Percentiles rank a stretch among this genome's conserved stretches.
These are phyloP conservation scores for Blastobotrys robertii DNA, from an alignment of 805 yeast genomes.

Conservation along the genomic window DNA sequence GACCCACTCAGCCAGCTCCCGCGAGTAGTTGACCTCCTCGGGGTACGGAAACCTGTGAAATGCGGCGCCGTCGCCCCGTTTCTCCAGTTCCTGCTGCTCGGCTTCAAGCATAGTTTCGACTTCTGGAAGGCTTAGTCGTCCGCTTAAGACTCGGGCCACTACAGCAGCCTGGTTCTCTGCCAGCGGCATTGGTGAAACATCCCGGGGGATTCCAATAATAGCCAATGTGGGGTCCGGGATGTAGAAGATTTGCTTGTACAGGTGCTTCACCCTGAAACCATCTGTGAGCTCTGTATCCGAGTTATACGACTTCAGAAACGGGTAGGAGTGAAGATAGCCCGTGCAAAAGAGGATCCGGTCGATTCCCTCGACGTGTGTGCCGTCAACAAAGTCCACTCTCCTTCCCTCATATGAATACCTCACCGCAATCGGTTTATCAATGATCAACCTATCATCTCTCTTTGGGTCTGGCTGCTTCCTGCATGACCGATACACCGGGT, in stretches of 20 bases:
- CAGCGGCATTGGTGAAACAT: slow-evolving; percentile 26
- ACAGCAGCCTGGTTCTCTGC: slow-evolving; percentile 53
- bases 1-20: background rate
- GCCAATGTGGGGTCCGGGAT: slow-evolving; percentile 54
- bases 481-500: too few species aligned
- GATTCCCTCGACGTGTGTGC: slow-evolving; percentile 35
- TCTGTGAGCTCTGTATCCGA: slow-evolving; percentile 30
- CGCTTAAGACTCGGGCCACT: slow-evolving; percentile 52
- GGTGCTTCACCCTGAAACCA: slow-evolving; percentile 40
- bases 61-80: background rate
- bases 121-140: slow-evolving; percentile 41
- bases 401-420: slow-evolving; percentile 5
- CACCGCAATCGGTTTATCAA: background rate
- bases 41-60: slow-evolving; percentile 1
- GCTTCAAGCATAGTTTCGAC: background rate
- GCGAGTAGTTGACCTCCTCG: background rate
- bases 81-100: background rate
- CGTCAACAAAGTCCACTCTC: slow-evolving; percentile 40
- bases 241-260: slow-evolving; percentile 53
- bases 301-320: slow-evolving; percentile 35
- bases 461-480: too few species aligned
- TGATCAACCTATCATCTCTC: too few species aligned
- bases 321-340: slow-evolving; percentile 60
- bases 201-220: slow-evolving; percentile 40
- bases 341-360: slow-evolving; percentile 62